phyloP scores from a whole-genome alignment of 2,329 filamentous ascomycete genomes.

The Stagonosporopsis vannaccii region DNA sequence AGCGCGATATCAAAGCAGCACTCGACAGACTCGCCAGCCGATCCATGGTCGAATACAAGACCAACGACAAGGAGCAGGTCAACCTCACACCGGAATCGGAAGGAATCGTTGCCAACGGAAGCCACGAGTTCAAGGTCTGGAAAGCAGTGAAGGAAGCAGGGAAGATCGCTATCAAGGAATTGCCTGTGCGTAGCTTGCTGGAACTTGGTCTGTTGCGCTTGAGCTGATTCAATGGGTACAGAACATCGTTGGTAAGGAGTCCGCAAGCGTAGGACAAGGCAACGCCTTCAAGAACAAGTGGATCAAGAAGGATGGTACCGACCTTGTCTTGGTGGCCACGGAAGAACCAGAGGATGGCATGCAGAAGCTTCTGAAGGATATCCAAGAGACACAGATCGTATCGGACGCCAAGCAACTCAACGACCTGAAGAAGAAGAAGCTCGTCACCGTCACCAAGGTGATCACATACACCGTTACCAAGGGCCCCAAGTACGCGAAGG shows the following conservation, averaged over 20 bases:
- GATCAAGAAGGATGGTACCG: conserved; percentile 68
- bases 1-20: conserved; percentile 76
- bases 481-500: conserved; percentile 84
- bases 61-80: conserved; percentile 79
- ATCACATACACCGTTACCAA: conserved; percentile 85
- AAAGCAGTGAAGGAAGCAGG: conserved; percentile 55
- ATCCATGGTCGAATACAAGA: conserved; percentile 86
- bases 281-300: conserved; percentile 85
- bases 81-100: conserved; percentile 81
- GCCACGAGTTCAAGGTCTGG: conserved; percentile 61
- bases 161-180: conserved; percentile 56
- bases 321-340: conserved; percentile 60
- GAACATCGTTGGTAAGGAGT: conserved; percentile 74
- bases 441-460: conserved; percentile 82
- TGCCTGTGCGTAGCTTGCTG: conserved; percentile 47
- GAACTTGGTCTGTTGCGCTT: not conserved
- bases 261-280: conserved; percentile 85
- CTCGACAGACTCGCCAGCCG: conserved; percentile 85
- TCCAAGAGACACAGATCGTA: conserved; percentile 73
- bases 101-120: conserved; percentile 66
- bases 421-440: conserved; percentile 91
- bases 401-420: conserved; percentile 76
- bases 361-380: conserved; percentile 74
- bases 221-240: conserved; percentile 34
- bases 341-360: conserved; percentile 83